Evolutionary conservation across 306 rosid genomes (phyloP).

Genomic region (Spatholobus suberectus): DNA sequence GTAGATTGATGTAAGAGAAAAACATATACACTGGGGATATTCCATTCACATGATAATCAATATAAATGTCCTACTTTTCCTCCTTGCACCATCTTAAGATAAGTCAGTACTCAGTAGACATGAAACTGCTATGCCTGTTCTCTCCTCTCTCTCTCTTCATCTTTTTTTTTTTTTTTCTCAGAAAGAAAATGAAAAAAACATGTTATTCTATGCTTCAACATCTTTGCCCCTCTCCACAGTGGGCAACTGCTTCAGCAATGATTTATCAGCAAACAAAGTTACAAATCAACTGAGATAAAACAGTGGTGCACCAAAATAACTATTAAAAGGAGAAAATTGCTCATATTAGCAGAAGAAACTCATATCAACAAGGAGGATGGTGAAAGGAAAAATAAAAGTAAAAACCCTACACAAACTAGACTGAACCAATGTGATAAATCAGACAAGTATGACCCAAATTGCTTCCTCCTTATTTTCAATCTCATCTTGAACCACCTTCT

Average conservation of each 20-base stretch:
- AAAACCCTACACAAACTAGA: slow-evolving; percentile 10
- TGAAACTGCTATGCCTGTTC: slow-evolving; percentile 16
- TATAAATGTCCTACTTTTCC: background rate
- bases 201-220: slow-evolving; percentile 11
- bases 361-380: background rate
- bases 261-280: slow-evolving; percentile 29
- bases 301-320: slow-evolving; percentile 7
- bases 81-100: slow-evolving; percentile 26
- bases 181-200: background rate
- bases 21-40: slow-evolving; percentile 10
- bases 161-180: background rate
- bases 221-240: background rate
- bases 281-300: slow-evolving; percentile 10
- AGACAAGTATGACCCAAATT: slow-evolving; percentile 29
- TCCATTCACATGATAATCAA: slow-evolving; percentile 25
- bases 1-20: slow-evolving; percentile 3
- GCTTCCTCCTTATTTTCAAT: slow-evolving; percentile 14
- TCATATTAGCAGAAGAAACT: slow-evolving; percentile 4
- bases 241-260: slow-evolving; percentile 26
- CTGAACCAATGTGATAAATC: slow-evolving; percentile 13
- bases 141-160: background rate
- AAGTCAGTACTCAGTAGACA: slow-evolving; percentile 10
- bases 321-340: slow-evolving; percentile 1
- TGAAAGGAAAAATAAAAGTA: background rate
- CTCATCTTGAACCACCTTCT: slow-evolving; percentile 11